These are phyloP conservation scores for Xylariomycetidae sp. DNA, from an alignment of 2,329 filamentous ascomycete genomes.

Conservation along the genomic window DNA sequence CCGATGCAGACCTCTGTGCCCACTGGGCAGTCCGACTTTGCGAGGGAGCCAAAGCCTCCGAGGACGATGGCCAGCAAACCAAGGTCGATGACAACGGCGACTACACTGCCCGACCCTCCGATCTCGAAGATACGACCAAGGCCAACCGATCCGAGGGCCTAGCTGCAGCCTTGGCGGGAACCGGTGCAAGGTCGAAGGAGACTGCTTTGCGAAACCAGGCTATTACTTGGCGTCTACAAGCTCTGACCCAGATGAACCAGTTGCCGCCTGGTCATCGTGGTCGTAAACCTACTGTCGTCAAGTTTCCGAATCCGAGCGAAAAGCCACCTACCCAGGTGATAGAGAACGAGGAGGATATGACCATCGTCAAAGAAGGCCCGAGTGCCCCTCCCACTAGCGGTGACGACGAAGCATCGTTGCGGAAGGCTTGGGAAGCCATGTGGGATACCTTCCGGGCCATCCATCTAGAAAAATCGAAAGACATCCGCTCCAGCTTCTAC, in stretches of 20 bases:
- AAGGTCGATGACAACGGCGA: conserved; percentile 40
- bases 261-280: conserved; percentile 38
- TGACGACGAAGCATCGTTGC: not conserved
- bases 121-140: conserved; percentile 21
- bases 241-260: conserved; percentile 37
- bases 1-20: conserved; percentile 69
- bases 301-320: conserved; percentile 24
- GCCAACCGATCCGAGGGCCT: conserved; percentile 13
- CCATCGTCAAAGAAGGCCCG: not conserved
- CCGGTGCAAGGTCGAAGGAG: conserved; percentile 16
- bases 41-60: conserved; percentile 30
- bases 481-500: conserved; percentile 35
- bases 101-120: conserved; percentile 36
- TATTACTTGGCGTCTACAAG: conserved; percentile 40
- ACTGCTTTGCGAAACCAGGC: conserved; percentile 31
- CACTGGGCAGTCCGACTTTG: conserved; percentile 44
- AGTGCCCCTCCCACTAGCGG: not conserved
- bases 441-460: conserved; percentile 14
- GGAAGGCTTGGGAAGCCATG: conserved; percentile 13
- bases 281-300: conserved; percentile 38
- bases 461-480: conserved; percentile 22
- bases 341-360: conserved; percentile 4
- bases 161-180: conserved; percentile 13
- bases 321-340: conserved; percentile 16
- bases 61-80: conserved; percentile 31